Base-by-base conservation (phyloP, 179 eudicot genomes). In the Silene noctiflora region DNA sequence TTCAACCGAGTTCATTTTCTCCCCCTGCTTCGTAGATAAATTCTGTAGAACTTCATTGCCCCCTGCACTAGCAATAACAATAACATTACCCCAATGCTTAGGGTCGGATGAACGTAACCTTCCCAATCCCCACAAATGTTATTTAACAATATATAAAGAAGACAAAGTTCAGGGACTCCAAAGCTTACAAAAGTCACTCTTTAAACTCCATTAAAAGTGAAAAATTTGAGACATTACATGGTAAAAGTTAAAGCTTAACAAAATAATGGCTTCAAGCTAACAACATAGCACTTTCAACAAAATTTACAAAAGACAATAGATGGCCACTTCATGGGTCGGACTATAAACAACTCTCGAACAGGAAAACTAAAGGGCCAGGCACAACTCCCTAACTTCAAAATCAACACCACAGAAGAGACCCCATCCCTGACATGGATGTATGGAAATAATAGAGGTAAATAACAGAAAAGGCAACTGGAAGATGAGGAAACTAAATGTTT, bases 11-110 rank as follows among this genome's bases (percentile, higher is more conserved):
- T 84, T 85, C 99, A 95, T 95, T 84, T 88, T 91, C 76, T 82
- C 89, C 58, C 97, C 99, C 81, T 92, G 99, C 83, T 87, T 95
- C 78, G 89, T 97, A 60, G 99, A 95, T 65, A 95, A 79, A 82
- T 81, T 87, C 73, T 88, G 99, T 81, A 95, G 75, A 44, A 93
- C 78, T 82, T 95, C 99, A 79, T 93, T 95, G 58, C 89, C 97
- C 64, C 99, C 99, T 95, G 90, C 83, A 91, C 53, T 74, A 71
- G 35, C 42, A 21, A 13, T 1, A 65, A 53, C 25, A 22, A 55
- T 44, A 65, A 56, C 72, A 31, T 69, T 48, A 75, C 67, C n/a
- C 24, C 4, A 22, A 27, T 63, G 7, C 14, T 27, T 63, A 24
- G 65, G 13, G 29, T 27, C 17, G 35, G 35, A 25, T 11, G 35